A percentile compares a stretch with the other conserved stretches of the same genome.
Evolutionary conservation across 2,329 filamentous ascomycete species (phyloP).

Genomic region (Ascochyta lentis): DNA sequence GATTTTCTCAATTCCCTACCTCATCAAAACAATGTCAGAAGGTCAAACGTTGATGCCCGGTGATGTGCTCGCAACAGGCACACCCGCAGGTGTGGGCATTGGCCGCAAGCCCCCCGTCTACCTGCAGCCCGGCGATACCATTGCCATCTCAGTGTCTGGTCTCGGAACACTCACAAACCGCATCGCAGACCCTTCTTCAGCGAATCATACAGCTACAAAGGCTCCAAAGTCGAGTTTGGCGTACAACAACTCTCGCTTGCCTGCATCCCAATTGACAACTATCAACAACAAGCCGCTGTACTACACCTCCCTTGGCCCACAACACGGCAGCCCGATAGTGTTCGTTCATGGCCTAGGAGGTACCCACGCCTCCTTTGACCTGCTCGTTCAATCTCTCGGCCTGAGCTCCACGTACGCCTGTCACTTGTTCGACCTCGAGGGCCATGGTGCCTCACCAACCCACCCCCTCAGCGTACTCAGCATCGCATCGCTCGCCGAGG

Average conservation of each 20-base stretch:
- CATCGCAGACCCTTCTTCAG: slow-evolving; percentile 52
- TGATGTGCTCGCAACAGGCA: slow-evolving; percentile 58
- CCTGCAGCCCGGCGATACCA: slow-evolving; percentile 34
- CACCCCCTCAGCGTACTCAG: slow-evolving; percentile 53
- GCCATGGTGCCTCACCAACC: slow-evolving; percentile 62
- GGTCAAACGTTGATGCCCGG: slow-evolving; percentile 54
- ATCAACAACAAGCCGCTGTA: slow-evolving; percentile 54
- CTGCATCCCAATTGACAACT: slow-evolving; percentile 42
- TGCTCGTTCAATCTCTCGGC: slow-evolving; percentile 51
- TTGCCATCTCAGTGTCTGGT: slow-evolving; percentile 34
- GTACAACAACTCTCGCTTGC: slow-evolving; percentile 32
- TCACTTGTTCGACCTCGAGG: slow-evolving; percentile 62
- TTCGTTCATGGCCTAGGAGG: slow-evolving; percentile 65
- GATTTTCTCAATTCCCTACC: slow-evolving; percentile 54
- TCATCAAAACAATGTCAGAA: slow-evolving; percentile 56
- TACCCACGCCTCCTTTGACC: slow-evolving; percentile 54
- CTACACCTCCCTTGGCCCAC: slow-evolving; percentile 43
- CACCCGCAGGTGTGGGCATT: slow-evolving; percentile 52
- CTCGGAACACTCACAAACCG: slow-evolving; percentile 38
- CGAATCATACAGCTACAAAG: slow-evolving; percentile 30
- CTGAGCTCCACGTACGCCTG: slow-evolving; percentile 42
- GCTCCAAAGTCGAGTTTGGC: background rate
- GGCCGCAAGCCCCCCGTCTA: slow-evolving; percentile 48
- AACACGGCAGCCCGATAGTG: slow-evolving; percentile 46
- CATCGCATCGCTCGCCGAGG: slow-evolving; percentile 54